These are phyloP conservation scores for Tardiomyces blankii DNA, from an alignment of 1,139 yeast genomes.

Conservation along the genomic window DNA sequence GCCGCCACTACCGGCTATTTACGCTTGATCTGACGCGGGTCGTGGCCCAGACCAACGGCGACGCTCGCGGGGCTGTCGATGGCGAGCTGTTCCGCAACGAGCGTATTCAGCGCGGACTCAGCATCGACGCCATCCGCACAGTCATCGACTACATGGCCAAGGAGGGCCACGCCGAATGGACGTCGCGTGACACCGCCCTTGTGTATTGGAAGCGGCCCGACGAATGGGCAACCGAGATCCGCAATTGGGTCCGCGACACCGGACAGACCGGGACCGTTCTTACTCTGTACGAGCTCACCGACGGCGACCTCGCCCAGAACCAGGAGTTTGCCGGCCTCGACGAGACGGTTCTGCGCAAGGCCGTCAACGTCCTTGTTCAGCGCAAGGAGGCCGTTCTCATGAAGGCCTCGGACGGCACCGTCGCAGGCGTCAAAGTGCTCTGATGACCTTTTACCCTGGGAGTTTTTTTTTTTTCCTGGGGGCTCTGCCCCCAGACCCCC, in stretches of 20 bases:
- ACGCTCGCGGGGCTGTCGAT: background rate
- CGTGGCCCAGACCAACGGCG: background rate
- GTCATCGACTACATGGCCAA: constrained; percentile 50
- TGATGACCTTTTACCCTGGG: background rate
- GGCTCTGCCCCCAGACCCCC: too few species aligned
- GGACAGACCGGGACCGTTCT: constrained; percentile 73
- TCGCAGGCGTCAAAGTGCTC: constrained; percentile 24
- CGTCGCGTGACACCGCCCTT: constrained; percentile 20
- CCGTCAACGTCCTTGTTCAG: constrained; percentile 48
- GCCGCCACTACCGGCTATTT: constrained; percentile 47
- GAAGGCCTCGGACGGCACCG: constrained; percentile 23
- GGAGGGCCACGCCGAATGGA: constrained; percentile 43
- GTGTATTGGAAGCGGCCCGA: constrained; percentile 62
- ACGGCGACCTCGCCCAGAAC: constrained; percentile 49
- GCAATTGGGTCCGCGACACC: constrained; percentile 55
- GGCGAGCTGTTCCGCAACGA: constrained; percentile 21
- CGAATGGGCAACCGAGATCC: constrained; percentile 63
- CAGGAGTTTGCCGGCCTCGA: constrained; percentile 58
- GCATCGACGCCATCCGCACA: constrained; percentile 41
- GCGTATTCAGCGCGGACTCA: constrained; percentile 41
- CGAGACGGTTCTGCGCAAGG: constrained; percentile 40
- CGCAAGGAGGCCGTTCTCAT: constrained; percentile 36
- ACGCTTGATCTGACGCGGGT: constrained; percentile 27
- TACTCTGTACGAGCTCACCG: constrained; percentile 67
- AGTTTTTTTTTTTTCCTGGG: background rate